Base-by-base conservation (phyloP, 2,329 filamentous ascomycete species). In the Domatiomyces globalis region DNA sequence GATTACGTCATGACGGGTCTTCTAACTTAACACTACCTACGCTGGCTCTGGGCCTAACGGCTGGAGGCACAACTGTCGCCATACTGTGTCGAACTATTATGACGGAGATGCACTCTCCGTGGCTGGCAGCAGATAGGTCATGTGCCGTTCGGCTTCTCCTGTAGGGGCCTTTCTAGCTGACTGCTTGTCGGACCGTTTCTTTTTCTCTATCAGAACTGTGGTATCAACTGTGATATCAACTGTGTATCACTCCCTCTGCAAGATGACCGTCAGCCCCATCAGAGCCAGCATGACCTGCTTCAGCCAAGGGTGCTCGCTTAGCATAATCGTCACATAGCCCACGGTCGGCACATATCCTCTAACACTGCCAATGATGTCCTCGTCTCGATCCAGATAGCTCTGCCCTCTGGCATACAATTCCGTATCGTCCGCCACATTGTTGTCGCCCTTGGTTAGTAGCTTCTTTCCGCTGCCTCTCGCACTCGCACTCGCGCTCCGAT, bases 381-480 rank as follows among this genome's bases (percentile, higher is more conserved):
- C 78, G 59, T 74, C 69, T 53, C 92, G 79, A 65, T 85, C 82
- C 45, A 98, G 75, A 66, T 87, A 94, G 64, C 87, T 85, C 70
- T 98, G 90, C 17, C 85, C 87, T 42, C 75, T 73, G 2, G 92
- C 89, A 66, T 95, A 95, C 17, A 85, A 77, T 65, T 95, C 89
- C 15, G 87, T 94, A 66, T 98, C 92, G 67, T 96, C 90, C 43
- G 87, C 85, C 6, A 80, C 70, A 66, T 98, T 98, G 75, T 96
- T 98, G 71, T 98, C 92, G 59, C 92, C 92, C 71, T 98, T 98
- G 33, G 92, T 98, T 51, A 98, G 78, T 18, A 98, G 79, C 64
- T 87, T 71, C 33, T 78, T 29, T 9, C 20, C 33, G 5, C 33
- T 39, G 33, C 9, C 33, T 15, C 10, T 39, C 9, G 33, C 33